Base-by-base conservation (phyloP, 768 basidiomycete genomes). In the Russula compacta region DNA sequence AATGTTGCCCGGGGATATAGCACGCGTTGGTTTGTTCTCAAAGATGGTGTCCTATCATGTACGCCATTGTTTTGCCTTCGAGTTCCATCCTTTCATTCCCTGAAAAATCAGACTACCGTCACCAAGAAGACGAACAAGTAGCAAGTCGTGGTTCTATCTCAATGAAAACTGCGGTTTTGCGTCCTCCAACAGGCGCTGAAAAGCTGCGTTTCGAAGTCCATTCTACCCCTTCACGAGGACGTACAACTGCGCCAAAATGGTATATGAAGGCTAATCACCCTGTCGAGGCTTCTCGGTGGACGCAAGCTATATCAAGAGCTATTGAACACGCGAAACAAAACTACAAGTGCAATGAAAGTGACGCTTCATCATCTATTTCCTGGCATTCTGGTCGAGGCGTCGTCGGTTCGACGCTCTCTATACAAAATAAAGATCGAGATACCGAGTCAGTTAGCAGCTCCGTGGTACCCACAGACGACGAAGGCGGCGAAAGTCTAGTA, bases 1-100 rank as follows among this genome's bases (percentile, higher is more conserved):
- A 98, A 97, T 67, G 89, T 97, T 42, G 91, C 92, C 0, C 86
- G 84, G 66, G 94, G 95, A 0, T 95, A 93, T 70, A 85, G 84
- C 61, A 87, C 89, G 0, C 79, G 94, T 1, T 97, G 93, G 92
- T 95, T 98, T 69, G 91, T 95, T 0, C 79, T 97, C 19, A 86
- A 89, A 68, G 82, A 87, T 56, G 94, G 92, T 0, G 77, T 89
- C 29, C 71, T 95, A n/a, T 91, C 89, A 17, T 93, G 91, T 90
- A 69, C 29, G 88, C 80, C 1, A 2, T 12, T 21, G 21, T 46
- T 12, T 10, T 19, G 40, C 38, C 14, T 36, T 35, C 29, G 15
- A 35, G 59, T 4, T 6, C 8, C 38, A 15, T 53, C 17, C 43
- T 38, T 21, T 44, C 48, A 59, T 24, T 44, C 36, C 2, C 11